Conservation (phyloP, 2,329 filamentous ascomycete species). For the Talaromyces piceae region DNA sequence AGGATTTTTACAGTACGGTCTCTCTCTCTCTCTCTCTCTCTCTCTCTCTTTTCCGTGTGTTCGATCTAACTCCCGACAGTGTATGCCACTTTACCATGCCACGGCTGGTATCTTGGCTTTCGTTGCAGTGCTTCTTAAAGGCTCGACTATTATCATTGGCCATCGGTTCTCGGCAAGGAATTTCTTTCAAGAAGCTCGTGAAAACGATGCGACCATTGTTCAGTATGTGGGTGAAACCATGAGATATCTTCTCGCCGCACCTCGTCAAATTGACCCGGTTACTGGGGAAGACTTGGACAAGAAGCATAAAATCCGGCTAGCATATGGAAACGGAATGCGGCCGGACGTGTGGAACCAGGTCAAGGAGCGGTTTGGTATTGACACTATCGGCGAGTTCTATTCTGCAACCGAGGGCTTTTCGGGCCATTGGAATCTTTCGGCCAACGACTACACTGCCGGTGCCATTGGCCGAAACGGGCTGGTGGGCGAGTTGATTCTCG, state of each 20-base stretch:
- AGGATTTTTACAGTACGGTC: slow-evolving; percentile 68
- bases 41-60: background rate
- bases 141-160: slow-evolving; percentile 63
- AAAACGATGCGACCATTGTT: slow-evolving; percentile 63
- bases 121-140: slow-evolving; percentile 50
- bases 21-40: too few species aligned
- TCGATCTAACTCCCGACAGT: slow-evolving; percentile 36
- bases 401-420: slow-evolving; percentile 65
- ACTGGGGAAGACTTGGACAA: slow-evolving; percentile 64
- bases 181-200: slow-evolving; percentile 72
- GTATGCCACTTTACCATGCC: slow-evolving; percentile 85
- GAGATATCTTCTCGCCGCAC: slow-evolving; percentile 67
- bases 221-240: slow-evolving; percentile 88
- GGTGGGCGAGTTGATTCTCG: slow-evolving; percentile 51
- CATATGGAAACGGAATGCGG: slow-evolving; percentile 77
- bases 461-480: slow-evolving; percentile 68
- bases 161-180: slow-evolving; percentile 68
- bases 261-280: slow-evolving; percentile 52
- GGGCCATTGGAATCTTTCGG: slow-evolving; percentile 64
- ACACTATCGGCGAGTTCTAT: slow-evolving; percentile 72
- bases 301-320: slow-evolving; percentile 63
- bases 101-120: slow-evolving; percentile 68
- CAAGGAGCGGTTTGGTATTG: slow-evolving; percentile 71
- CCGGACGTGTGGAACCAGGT: slow-evolving; percentile 81
- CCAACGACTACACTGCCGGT: slow-evolving; percentile 66